phyloP scores from a whole-genome alignment of 139 green algal genomes.

The Pleodorina starrii region DNA sequence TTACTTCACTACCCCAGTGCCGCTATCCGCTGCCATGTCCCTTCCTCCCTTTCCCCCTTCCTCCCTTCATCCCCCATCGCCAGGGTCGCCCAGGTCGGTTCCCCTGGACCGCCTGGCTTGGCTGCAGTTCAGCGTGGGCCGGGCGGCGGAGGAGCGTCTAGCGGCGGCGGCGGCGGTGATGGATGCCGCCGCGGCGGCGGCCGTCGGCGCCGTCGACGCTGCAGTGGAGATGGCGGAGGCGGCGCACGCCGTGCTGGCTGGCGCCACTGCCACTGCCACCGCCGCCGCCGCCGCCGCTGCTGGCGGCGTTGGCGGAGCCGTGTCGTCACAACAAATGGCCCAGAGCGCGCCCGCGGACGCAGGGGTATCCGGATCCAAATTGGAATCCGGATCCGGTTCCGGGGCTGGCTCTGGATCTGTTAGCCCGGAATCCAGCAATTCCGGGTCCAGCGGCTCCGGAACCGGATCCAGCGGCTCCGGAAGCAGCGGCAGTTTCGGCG shows the following conservation, averaged over 20 bases:
- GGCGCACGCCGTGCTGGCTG: background rate
- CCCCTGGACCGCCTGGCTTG: background rate
- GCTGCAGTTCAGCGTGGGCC: slow-evolving; percentile 24
- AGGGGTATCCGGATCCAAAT: too few species aligned
- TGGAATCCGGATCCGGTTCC: too few species aligned
- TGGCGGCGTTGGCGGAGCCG: background rate
- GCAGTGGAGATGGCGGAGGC: background rate
- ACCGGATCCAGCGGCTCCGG: too few species aligned
- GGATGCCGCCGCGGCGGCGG: background rate
- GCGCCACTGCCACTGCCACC: background rate
- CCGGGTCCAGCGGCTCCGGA: too few species aligned
- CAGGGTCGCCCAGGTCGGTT: slow-evolving; percentile 3
- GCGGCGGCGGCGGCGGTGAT: background rate
- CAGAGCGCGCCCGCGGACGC: background rate
- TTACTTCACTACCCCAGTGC: too few species aligned
- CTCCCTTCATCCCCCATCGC: background rate
- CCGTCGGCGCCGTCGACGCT: background rate
- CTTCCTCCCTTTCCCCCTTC: background rate
- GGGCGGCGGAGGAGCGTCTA: slow-evolving; percentile 39
- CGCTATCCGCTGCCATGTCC: background rate
- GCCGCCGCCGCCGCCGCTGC: background rate
- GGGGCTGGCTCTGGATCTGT: too few species aligned
- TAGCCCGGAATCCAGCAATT: too few species aligned
- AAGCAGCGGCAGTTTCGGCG: too few species aligned
- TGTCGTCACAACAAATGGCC: background rate